Evolutionary conservation across 2,329 filamentous ascomycete genomes (phyloP), one percentile per base, ranked within the genome.

Genomic region (Clonostachys rosea): DNA sequence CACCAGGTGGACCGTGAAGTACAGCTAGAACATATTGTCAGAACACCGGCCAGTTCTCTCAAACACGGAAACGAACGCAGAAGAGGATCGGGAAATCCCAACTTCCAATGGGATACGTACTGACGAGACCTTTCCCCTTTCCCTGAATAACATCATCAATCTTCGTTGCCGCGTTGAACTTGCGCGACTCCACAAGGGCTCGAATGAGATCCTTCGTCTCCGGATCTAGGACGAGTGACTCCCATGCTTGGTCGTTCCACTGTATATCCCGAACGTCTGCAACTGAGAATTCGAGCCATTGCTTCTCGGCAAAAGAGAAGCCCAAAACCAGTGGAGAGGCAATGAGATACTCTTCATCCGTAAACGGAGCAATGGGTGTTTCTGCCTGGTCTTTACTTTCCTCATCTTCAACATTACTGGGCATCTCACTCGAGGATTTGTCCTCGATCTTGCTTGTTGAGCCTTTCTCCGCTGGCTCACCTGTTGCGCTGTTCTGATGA

Each of bases 261-360:
- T 83, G 77, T 51, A 96, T 92, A 5, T 95, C 87, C 41, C 81
- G 79, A 51, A 96, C 78, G 1, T 85, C 84, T 0, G 86, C 88
- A 17, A 96, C 84, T 0, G 83, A 84, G 57, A 96, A 90, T 62
- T 96, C 89, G 1, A 95, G 78, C 91, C 91, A 96, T 10, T 89
- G 74, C 67, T 95, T 96, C 66, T 95, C 89, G 1, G 81, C 83
- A 62, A 96, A 95, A 1, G 89, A 82, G 57, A 95, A 96, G 0
- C 91, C 91, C 2, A 95, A 77, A 1, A 95, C 88, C 1, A 95
- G 84, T 0, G 91, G 87, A 3, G 88, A 92, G 3, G 90, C 84
- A 43, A 95, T 85, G 6, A 96, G 72, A 20, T 94, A 85, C 55
- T 96, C 88, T 51, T 95, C 89, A 43, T 94, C 88, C 0, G 78